Evolutionary conservation across 2,329 filamentous ascomycete species (phyloP).

Genomic region (Juglanconis oblonga): DNA sequence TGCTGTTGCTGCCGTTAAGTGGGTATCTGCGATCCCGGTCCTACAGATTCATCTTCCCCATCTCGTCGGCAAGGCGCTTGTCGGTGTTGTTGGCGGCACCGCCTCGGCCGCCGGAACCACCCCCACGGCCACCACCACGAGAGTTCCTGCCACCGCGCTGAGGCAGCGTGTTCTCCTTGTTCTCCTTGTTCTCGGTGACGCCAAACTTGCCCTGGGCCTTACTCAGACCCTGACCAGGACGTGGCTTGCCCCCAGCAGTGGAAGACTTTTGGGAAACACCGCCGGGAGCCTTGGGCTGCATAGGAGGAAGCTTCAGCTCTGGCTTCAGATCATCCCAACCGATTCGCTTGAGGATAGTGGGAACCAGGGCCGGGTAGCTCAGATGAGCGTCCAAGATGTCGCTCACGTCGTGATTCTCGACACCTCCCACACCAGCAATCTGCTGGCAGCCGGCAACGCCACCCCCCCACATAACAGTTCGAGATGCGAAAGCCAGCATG

Average conservation of each 20-base stretch:
- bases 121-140: background rate
- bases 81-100: slow-evolving; percentile 5
- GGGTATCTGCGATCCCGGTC: slow-evolving; percentile 12
- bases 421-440: slow-evolving; percentile 61
- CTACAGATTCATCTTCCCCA: slow-evolving; percentile 18
- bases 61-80: slow-evolving; percentile 13
- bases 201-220: background rate
- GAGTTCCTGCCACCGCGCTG: slow-evolving; percentile 10
- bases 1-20: background rate
- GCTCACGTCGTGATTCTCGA: slow-evolving; percentile 68
- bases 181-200: slow-evolving; percentile 13
- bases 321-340: slow-evolving; percentile 62
- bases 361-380: slow-evolving; percentile 66
- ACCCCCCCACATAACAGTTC: slow-evolving; percentile 54
- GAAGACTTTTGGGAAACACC: background rate
- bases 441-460: slow-evolving; percentile 82
- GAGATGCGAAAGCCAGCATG: slow-evolving; percentile 83
- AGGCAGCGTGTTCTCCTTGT: slow-evolving; percentile 15
- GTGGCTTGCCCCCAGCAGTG: background rate
- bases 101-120: slow-evolving; percentile 1
- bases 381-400: slow-evolving; percentile 67
- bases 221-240: background rate
- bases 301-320: slow-evolving; percentile 1
- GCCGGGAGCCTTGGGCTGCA: background rate
- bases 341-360: slow-evolving; percentile 63